Base-by-base conservation (phyloP, 129 eudicot genomes). In the Gnaphalium uliginosum region DNA sequence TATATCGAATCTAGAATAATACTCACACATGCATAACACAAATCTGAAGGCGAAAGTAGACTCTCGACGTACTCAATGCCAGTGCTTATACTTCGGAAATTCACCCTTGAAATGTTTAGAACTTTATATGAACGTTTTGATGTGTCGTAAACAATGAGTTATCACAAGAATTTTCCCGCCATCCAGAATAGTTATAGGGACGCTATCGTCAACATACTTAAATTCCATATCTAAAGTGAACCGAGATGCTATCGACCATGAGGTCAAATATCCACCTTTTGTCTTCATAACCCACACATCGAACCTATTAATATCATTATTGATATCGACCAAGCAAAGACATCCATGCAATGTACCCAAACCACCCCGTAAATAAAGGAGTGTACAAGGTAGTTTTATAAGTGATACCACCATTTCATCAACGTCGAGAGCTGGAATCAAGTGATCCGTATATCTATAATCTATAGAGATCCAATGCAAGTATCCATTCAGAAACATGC, bases 261-360 rank as follows among this genome's bases (percentile, higher is more conserved):
- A 4, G 24, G 5, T 57, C 61, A n/a, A n/a, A 6, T 8, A 2
- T 14, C 43, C 8, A 11, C 68, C 15, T 63, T 6, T 9, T 5
- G 39, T 19, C 22, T 13, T 26, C 43, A 63, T 63, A 14, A 63
- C 68, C 43, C 43, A 63, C 7, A 63, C 43, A 5, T 57, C 29
- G 7, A 50, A 14, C 4, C 25, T 62, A 3, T 35, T n/a, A n/a
- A n/a, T 6, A 4, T 11, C 13, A 10, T 26, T 14, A 6, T 22
- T 11, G 21, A 25, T 25, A 17, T n/a, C 39, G 6, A 26, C 5
- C 4, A 18, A 15, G 66, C 66, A 59, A 24, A 24, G 66, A 2
- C 33, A 59, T 59, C 65, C 65, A 24, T 59, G 32, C 18, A 59
- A 9, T 13, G 66, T 60, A 60, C 29, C 65, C 65, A 59, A 59